Percentiles rank a stretch among this genome's conserved stretches.
These are phyloP conservation scores for Scedosporium boydii DNA, from an alignment of 2,329 filamentous ascomycete species.

Conservation along the genomic window DNA sequence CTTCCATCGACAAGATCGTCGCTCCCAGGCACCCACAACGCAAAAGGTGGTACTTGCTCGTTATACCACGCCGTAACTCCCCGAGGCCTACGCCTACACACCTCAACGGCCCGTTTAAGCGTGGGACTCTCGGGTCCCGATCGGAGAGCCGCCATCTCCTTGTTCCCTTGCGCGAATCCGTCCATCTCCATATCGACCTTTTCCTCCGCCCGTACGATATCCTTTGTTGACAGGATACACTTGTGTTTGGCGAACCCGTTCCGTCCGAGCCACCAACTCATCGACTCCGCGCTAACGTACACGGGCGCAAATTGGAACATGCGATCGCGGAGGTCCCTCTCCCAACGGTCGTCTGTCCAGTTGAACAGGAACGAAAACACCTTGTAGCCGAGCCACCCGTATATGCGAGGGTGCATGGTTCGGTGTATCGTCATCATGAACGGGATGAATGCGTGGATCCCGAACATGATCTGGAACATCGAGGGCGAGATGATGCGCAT, in stretches of 20 bases:
- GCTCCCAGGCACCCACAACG: conserved; percentile 76
- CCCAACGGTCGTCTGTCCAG: conserved; percentile 82
- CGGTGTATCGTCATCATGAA: conserved; percentile 82
- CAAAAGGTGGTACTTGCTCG: conserved; percentile 67
- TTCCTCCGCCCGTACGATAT: conserved; percentile 56
- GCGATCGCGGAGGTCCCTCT: conserved; percentile 64
- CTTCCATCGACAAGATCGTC: conserved; percentile 80
- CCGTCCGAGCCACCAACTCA: conserved; percentile 90
- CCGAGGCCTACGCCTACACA: conserved; percentile 20
- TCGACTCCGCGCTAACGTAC: conserved; percentile 79
- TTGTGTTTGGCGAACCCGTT: conserved; percentile 74
- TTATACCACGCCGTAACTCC: conserved; percentile 72
- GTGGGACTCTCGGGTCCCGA: conserved; percentile 6
- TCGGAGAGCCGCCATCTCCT: conserved; percentile 3
- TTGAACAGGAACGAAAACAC: conserved; percentile 86
- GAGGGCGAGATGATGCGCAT: conserved; percentile 70
- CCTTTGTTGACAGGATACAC: conserved; percentile 74
- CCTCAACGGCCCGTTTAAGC: conserved; percentile 2
- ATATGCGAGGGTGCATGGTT: conserved; percentile 55
- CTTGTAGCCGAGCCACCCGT: conserved; percentile 75
- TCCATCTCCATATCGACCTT: conserved; percentile 25
- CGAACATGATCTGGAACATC: conserved; percentile 75
- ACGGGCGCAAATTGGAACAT: conserved; percentile 92
- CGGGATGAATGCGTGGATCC: conserved; percentile 87
- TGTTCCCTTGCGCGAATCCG: conserved; percentile 9